These are phyloP conservation scores for Penicillium paxilli DNA, from an alignment of 495 filamentous ascomycete genomes.

Conservation along the genomic window DNA sequence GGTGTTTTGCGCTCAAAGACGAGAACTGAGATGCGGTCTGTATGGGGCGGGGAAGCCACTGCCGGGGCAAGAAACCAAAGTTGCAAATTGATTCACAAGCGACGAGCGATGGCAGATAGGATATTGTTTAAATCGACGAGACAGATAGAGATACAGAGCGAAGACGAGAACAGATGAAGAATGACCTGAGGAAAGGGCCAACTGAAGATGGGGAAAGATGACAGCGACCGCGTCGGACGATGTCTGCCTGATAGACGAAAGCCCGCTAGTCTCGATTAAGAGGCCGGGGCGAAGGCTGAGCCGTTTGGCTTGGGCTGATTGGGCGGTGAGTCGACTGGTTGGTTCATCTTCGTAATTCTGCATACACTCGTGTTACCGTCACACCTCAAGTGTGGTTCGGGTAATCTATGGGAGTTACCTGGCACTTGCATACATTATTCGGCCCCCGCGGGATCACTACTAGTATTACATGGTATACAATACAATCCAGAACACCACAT, in stretches of 20 bases:
- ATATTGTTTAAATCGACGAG: neutral
- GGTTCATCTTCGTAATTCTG: neutral
- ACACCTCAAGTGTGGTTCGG: no score
- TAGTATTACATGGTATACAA: neutral
- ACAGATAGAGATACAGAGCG: neutral
- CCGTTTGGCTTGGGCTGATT: conserved; percentile 16
- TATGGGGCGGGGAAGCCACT: neutral
- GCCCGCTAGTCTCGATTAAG: conserved; percentile 20
- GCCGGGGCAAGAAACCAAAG: neutral
- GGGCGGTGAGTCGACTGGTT: neutral
- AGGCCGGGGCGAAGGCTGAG: conserved; percentile 24
- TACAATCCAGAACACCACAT: no score
- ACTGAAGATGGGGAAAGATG: conserved; percentile 10
- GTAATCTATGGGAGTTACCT: no score
- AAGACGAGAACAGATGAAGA: neutral
- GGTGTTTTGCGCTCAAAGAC: neutral
- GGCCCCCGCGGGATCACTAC: neutral
- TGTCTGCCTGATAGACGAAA: conserved; percentile 50
- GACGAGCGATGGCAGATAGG: neutral
- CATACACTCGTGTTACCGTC: no score
- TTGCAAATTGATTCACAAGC: neutral
- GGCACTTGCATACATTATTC: neutral
- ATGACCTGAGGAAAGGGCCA: no score
- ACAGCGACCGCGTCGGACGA: conserved; percentile 29
- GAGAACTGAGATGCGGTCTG: neutral